Percentiles rank a stretch among this genome's conserved stretches.
Evolutionary conservation across 2,329 filamentous ascomycete genomes (phyloP).

Genomic region (Meredithiella fracta): DNA sequence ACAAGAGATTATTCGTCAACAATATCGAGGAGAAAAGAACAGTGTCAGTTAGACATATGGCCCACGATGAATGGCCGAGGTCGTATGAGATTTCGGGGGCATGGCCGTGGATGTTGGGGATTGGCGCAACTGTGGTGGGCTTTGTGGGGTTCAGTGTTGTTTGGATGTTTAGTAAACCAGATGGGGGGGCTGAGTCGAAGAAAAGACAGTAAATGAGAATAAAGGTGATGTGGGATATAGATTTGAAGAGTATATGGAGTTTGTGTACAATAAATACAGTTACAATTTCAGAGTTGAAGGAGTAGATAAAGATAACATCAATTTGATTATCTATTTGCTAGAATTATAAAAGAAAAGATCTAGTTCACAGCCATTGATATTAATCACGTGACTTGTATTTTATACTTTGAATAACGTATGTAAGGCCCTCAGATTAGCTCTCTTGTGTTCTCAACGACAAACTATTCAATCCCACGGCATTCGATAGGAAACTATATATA

Average conservation of each 20-base stretch:
- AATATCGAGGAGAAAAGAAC: conserved; percentile 86
- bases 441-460: conserved; percentile 35
- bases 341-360: too few relatives aligned
- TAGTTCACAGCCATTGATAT: too few relatives aligned
- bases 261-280: conserved; percentile 9
- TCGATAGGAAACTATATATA: neutral
- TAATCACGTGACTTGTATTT: neutral
- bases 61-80: conserved; percentile 89
- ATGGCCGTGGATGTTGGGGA: conserved; percentile 87
- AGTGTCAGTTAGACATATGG: conserved; percentile 88
- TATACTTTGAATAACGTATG: neutral
- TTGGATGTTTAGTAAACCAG: conserved; percentile 60
- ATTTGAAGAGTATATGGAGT: neutral
- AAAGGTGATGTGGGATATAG: neutral
- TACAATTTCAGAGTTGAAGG: neutral
- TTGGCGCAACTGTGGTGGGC: conserved; percentile 65
- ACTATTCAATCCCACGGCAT: conserved; percentile 21
- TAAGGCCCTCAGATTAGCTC: conserved; percentile 39
- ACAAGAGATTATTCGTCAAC: conserved; percentile 85
- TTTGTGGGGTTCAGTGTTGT: conserved; percentile 73
- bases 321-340: too few relatives aligned
- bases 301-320: too few relatives aligned
- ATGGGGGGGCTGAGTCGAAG: conserved; percentile 23
- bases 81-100: conserved; percentile 80
- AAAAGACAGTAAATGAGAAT: conserved; percentile 28